A percentile compares a stretch with the other conserved stretches of the same genome.
phyloP scores from a whole-genome alignment of 2,329 filamentous ascomycete species.

The Botrytis fragariae region DNA sequence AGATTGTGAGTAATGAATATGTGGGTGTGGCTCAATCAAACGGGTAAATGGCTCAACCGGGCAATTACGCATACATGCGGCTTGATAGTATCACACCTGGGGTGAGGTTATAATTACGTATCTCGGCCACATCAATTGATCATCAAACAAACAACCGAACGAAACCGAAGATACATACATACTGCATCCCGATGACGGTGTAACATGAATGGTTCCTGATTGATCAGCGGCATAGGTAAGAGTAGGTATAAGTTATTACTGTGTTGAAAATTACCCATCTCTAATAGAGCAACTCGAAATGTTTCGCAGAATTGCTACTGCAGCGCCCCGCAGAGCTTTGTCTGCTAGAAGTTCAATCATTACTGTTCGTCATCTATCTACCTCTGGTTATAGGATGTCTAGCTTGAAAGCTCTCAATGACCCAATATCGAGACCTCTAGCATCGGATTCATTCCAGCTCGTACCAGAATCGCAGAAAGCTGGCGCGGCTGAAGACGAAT shows the following conservation, averaged over 20 bases:
- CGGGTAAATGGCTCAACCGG: not conserved
- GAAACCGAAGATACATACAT: not conserved
- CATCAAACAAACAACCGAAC: conserved; percentile 3
- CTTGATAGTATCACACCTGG: not conserved
- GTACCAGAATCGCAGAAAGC: conserved; percentile 74
- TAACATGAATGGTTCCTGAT: not conserved
- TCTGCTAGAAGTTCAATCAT: conserved; percentile 26
- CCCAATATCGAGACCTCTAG: conserved; percentile 33
- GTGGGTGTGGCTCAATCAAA: not conserved
- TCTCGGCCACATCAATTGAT: not conserved
- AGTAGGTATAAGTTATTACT: not conserved
- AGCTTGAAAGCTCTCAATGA: conserved; percentile 31
- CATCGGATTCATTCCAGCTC: conserved; percentile 79
- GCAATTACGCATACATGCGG: rapidly evolving
- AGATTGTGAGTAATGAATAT: rapidly evolving
- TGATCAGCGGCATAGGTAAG: conserved; percentile 9
- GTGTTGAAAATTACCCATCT: conserved; percentile 10
- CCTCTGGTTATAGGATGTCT: conserved; percentile 31
- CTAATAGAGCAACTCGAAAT: conserved; percentile 27
- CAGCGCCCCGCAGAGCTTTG: conserved; percentile 31
- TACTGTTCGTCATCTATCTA: conserved; percentile 28
- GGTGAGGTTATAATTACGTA: not conserved
- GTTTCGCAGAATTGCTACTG: conserved; percentile 35
- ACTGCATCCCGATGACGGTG: not conserved
- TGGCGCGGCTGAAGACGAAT: conserved; percentile 75